These are phyloP conservation scores for Lyophyllum decastes DNA, from an alignment of 768 basidiomycete species.

Conservation along the genomic window DNA sequence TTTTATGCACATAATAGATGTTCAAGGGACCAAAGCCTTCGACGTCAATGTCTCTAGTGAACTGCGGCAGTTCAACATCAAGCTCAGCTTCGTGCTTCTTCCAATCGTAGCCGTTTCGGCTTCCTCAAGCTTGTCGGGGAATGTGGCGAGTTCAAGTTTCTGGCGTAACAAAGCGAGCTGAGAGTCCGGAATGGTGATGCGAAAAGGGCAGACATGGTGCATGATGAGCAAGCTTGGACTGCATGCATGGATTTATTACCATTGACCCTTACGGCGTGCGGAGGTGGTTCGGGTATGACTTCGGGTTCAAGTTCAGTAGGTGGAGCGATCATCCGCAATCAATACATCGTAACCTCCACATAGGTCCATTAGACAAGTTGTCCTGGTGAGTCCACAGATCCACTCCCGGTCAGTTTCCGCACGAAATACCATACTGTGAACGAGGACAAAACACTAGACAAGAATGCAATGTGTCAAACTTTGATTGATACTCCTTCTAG, in stretches of 20 bases:
- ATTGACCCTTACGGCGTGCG: not conserved
- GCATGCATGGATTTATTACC: not conserved
- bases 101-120: constrained; percentile 58
- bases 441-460: not conserved
- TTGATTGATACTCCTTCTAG: not conserved
- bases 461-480: not conserved
- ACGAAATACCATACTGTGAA: not conserved
- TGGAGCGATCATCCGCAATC: not conserved
- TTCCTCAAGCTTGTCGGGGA: constrained; percentile 60
- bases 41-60: constrained; percentile 50
- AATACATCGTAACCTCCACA: not conserved
- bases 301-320: too few relatives aligned
- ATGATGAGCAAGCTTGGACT: not conserved
- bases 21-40: constrained; percentile 43
- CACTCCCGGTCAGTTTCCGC: not conserved
- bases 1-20: constrained; percentile 63
- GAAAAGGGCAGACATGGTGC: constrained; percentile 37
- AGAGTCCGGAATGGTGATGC: constrained; percentile 45
- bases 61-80: constrained; percentile 58
- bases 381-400: not conserved
- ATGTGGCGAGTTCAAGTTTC: constrained; percentile 47
- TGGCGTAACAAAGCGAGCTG: constrained; percentile 38
- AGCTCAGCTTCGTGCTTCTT: constrained; percentile 49
- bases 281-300: not conserved
- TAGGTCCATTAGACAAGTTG: too few relatives aligned